phyloP scores from a whole-genome alignment of 257 asterid species.

The Oldenlandia corymbosa region DNA sequence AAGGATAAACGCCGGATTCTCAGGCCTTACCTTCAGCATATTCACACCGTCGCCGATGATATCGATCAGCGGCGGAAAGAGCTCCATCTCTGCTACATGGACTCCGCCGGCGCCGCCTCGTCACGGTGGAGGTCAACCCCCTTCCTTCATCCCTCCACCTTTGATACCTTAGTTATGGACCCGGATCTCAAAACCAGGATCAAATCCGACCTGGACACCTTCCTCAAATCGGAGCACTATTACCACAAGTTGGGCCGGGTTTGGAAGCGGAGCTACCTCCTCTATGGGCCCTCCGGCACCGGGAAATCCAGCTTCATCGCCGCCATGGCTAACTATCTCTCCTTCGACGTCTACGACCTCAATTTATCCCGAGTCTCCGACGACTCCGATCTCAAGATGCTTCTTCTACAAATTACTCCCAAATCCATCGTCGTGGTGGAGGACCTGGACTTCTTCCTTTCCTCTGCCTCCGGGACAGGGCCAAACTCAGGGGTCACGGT shows the following conservation, averaged over 20 bases:
- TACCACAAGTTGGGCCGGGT: constrained; percentile 78
- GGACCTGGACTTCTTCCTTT: constrained; percentile 63
- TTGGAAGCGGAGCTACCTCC: constrained; percentile 82
- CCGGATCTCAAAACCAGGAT: constrained; percentile 67
- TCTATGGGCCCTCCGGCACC: constrained; percentile 82
- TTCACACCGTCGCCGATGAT: constrained; percentile 63
- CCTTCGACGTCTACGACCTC: constrained; percentile 70
- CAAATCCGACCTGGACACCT: constrained; percentile 66
- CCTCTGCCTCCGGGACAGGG: constrained; percentile 23
- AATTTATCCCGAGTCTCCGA: constrained; percentile 50
- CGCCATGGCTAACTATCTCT: constrained; percentile 63
- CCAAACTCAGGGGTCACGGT: constrained; percentile 45
- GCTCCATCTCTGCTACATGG: constrained; percentile 48
- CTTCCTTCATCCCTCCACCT: constrained; percentile 78
- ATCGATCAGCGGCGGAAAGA: constrained; percentile 56
- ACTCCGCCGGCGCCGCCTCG: constrained; percentile 21
- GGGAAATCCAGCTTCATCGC: constrained; percentile 81
- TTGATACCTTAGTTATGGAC: constrained; percentile 85
- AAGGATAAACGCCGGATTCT: constrained; percentile 66
- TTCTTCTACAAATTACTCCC: constrained; percentile 62
- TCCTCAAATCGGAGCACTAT: constrained; percentile 66
- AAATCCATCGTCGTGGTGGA: constrained; percentile 67
- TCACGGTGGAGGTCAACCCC: constrained; percentile 64
- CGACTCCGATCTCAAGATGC: constrained; percentile 68
- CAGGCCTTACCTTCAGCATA: constrained; percentile 62